phyloP scores from a whole-genome alignment of 2,329 filamentous ascomycete species.

The Didymella segeticola region DNA sequence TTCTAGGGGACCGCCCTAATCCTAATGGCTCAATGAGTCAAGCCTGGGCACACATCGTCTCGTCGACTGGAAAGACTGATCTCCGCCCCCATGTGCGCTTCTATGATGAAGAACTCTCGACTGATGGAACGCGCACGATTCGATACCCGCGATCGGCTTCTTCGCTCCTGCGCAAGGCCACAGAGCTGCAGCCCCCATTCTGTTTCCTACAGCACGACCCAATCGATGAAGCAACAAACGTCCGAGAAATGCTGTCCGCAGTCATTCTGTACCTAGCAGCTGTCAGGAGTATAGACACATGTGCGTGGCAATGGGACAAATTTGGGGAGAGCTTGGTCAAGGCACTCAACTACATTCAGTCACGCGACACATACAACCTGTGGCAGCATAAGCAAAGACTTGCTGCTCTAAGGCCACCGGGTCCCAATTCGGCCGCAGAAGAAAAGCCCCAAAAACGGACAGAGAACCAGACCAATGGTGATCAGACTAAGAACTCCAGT shows the following conservation, averaged over 20 bases:
- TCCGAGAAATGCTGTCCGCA: slow-evolving; percentile 21
- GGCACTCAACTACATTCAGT: slow-evolving; percentile 14
- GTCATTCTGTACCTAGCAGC: slow-evolving; percentile 18
- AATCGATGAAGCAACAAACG: neutral
- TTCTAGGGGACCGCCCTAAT: neutral
- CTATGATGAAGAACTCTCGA: neutral
- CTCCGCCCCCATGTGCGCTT: slow-evolving; percentile 2
- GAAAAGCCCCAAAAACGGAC: neutral
- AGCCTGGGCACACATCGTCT: slow-evolving; percentile 5
- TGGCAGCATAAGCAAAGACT: slow-evolving; percentile 11
- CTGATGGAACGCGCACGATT: neutral
- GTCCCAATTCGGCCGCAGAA: neutral
- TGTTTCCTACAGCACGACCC: slow-evolving; percentile 20
- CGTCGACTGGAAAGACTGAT: neutral
- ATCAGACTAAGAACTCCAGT: neutral
- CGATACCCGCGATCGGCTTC: slow-evolving; percentile 12
- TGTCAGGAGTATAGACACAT: neutral
- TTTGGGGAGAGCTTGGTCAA: slow-evolving; percentile 10
- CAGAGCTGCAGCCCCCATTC: slow-evolving; percentile 13
- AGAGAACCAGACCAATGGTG: neutral
- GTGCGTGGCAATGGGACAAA: slow-evolving; percentile 11
- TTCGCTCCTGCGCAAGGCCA: slow-evolving; percentile 19
- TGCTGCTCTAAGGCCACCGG: neutral
- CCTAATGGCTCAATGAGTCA: neutral
- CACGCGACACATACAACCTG: slow-evolving; percentile 1